Conservation (phyloP, 2,329 filamentous ascomycete genomes). For the Colletotrichum eleusines region DNA sequence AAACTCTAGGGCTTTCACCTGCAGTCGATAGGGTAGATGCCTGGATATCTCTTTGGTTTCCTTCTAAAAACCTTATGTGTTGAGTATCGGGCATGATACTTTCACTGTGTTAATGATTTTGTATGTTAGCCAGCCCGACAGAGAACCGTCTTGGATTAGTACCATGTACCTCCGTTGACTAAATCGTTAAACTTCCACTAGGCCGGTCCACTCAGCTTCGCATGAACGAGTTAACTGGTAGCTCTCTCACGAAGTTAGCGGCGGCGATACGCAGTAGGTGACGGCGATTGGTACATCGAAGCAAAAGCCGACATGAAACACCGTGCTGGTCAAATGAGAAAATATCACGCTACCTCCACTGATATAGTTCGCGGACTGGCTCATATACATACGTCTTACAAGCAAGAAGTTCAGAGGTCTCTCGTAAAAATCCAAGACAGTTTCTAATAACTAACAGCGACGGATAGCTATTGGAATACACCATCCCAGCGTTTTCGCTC, state of each 20-base stretch:
- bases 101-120: too few relatives aligned
- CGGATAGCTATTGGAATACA: too few relatives aligned
- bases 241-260: not conserved
- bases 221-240: not conserved
- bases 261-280: not conserved
- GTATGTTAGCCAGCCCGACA: too few relatives aligned
- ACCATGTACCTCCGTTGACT: not conserved
- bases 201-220: not conserved
- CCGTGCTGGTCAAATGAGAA: not conserved
- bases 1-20: too few relatives aligned
- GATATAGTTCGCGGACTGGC: not conserved
- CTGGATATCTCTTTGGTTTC: too few relatives aligned
- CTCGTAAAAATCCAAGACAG: conserved; percentile 4
- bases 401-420: conserved; percentile 1
- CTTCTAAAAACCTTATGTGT: too few relatives aligned
- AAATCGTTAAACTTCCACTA: not conserved
- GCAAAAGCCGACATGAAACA: not conserved
- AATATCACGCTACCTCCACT: not conserved
- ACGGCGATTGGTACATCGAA: not conserved
- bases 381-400: conserved; percentile 1
- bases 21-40: too few relatives aligned
- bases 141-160: too few relatives aligned
- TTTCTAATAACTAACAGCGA: conserved; percentile 1
- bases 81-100: too few relatives aligned
- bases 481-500: too few relatives aligned